Percentiles rank a stretch among this genome's conserved stretches.
phyloP scores from a whole-genome alignment of 2,329 filamentous ascomycete genomes.

The Diaporthe velutina region DNA sequence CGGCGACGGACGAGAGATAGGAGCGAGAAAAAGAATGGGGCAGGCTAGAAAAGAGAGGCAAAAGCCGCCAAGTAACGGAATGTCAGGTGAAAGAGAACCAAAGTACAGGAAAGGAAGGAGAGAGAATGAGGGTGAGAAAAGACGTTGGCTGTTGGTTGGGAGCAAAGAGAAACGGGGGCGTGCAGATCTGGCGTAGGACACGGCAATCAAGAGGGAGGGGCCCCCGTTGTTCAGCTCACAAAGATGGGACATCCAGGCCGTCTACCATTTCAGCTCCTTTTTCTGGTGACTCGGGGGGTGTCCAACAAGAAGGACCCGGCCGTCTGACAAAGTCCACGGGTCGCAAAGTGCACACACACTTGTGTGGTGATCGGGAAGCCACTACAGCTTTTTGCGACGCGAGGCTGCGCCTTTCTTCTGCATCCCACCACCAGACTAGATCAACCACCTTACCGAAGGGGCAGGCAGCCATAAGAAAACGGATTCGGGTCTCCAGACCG shows the following conservation, averaged over 20 bases:
- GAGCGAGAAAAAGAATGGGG: background rate
- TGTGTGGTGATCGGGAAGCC: background rate
- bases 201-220: constrained; percentile 13
- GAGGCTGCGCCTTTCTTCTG: constrained; percentile 16
- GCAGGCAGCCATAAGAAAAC: constrained; percentile 6
- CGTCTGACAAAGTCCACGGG: constrained; percentile 17
- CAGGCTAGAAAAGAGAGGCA: constrained; percentile 1
- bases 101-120: background rate
- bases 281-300: background rate
- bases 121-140: background rate
- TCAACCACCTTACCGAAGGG: background rate
- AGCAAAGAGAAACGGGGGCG: constrained; percentile 9
- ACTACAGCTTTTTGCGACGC: background rate
- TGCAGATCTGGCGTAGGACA: constrained; percentile 28
- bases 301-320: constrained; percentile 6
- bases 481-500: background rate
- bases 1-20: background rate
- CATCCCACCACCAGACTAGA: background rate
- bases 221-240: constrained; percentile 17
- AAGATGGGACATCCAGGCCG: background rate
- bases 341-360: background rate
- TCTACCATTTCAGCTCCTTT: background rate
- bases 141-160: background rate
- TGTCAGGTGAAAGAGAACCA: background rate
- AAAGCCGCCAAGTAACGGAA: background rate